Percentiles rank a stretch among this genome's conserved stretches.
Conservation (phyloP, 441 rosid species). For the Gossypium laxum region DNA sequence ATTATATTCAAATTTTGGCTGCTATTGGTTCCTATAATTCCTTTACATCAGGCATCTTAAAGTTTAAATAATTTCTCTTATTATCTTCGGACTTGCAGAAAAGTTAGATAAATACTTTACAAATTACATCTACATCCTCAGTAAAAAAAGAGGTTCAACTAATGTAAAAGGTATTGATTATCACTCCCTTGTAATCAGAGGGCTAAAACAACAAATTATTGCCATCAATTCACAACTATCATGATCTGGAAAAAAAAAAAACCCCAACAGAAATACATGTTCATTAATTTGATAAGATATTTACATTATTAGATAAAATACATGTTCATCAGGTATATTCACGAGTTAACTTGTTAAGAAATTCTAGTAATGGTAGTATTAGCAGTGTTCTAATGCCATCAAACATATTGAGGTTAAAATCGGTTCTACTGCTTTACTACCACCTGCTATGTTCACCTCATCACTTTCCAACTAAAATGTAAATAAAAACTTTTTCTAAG, state of each 20-base stretch:
- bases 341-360: background rate
- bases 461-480: background rate
- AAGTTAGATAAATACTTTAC: background rate
- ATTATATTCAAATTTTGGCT: background rate
- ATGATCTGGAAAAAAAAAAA: background rate
- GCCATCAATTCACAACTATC: background rate
- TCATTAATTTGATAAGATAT: background rate
- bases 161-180: background rate
- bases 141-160: background rate
- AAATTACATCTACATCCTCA: background rate
- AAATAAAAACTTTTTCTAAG: background rate
- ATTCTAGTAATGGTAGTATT: background rate
- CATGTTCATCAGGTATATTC: background rate
- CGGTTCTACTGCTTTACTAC: background rate
- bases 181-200: background rate
- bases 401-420: background rate
- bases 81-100: background rate
- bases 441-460: background rate
- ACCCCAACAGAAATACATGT: background rate
- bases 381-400: constrained; percentile 1
- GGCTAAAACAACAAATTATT: background rate
- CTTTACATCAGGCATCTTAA: background rate
- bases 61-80: background rate
- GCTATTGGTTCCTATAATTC: background rate
- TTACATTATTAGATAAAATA: background rate